These are phyloP conservation scores for Infundibulicybe gibba DNA, from an alignment of 768 basidiomycete genomes.

Conservation along the genomic window DNA sequence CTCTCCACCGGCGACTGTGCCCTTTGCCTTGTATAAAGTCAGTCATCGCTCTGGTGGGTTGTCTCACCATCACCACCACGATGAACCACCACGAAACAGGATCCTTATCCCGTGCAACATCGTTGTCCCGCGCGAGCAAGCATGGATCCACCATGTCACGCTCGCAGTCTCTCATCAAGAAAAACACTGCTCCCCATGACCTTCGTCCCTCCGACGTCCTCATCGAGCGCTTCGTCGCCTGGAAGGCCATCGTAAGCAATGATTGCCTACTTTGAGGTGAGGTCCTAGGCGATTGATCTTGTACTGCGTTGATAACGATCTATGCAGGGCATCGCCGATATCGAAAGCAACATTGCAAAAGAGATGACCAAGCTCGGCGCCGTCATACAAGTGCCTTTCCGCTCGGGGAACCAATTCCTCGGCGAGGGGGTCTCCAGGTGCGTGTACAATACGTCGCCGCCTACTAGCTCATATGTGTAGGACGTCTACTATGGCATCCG, in stretches of 20 bases:
- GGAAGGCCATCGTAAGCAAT: slow-evolving; percentile 99
- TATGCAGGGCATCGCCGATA: slow-evolving; percentile 60
- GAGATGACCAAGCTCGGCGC: slow-evolving; percentile 92
- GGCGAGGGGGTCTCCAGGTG: slow-evolving; percentile 96
- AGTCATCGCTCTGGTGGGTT: not conserved
- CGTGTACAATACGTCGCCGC: slow-evolving; percentile 11
- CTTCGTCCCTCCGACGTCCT: slow-evolving; percentile 92
- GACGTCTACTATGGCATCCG: slow-evolving; percentile 92
- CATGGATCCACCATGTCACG: slow-evolving; percentile 73
- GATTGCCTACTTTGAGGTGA: slow-evolving; percentile 81
- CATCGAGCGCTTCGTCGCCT: slow-evolving; percentile 90
- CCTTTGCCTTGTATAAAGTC: not conserved
- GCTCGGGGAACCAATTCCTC: slow-evolving; percentile 93
- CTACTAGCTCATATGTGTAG: slow-evolving; percentile 27
- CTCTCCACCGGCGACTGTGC: not conserved
- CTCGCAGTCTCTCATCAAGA: slow-evolving; percentile 88
- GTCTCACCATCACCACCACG: not conserved
- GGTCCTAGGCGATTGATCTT: slow-evolving; percentile 3
- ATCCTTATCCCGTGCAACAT: slow-evolving; percentile 67
- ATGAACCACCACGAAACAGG: slow-evolving; percentile 36
- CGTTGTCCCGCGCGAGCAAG: slow-evolving; percentile 60
- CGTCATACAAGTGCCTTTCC: slow-evolving; percentile 96
- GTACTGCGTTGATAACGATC: not conserved
- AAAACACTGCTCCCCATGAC: slow-evolving; percentile 88
- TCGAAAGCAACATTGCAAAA: slow-evolving; percentile 90